A percentile compares a stretch with the other conserved stretches of the same genome.
phyloP scores from a whole-genome alignment of 495 filamentous ascomycete genomes.

The Massariosphaeria phaeospora region DNA sequence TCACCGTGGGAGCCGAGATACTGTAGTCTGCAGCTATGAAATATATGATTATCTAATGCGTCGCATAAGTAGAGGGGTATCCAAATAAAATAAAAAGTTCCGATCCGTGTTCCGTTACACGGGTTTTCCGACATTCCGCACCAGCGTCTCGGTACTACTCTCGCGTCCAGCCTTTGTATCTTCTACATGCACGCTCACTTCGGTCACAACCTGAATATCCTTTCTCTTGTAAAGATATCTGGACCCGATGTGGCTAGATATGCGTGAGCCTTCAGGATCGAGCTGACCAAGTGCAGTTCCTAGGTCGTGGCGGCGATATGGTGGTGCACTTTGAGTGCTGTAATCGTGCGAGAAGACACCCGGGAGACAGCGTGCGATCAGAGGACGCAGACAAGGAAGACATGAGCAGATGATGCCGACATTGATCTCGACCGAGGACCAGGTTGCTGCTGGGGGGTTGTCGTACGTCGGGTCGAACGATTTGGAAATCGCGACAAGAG shows the following conservation, averaged over 20 bases:
- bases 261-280: slow-evolving; percentile 1
- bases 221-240: neutral
- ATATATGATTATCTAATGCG: too few species aligned
- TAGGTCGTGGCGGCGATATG: slow-evolving; percentile 6
- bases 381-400: slow-evolving; percentile 34
- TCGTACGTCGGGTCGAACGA: slow-evolving; percentile 35
- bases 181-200: slow-evolving; percentile 10
- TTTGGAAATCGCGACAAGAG: slow-evolving; percentile 34
- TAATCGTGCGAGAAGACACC: slow-evolving; percentile 10
- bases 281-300: neutral
- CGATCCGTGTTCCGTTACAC: too few species aligned
- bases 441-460: slow-evolving; percentile 35
- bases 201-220: slow-evolving; percentile 14
- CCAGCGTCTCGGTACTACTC: slow-evolving; percentile 1
- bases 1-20: too few species aligned
- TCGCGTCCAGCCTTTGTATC: slow-evolving; percentile 1
- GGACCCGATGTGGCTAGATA: slow-evolving; percentile 6
- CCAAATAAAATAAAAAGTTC: too few species aligned
- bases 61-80: too few species aligned
- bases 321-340: neutral
- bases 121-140: neutral
- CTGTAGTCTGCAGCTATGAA: too few species aligned
- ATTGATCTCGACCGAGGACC: slow-evolving; percentile 34
- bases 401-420: slow-evolving; percentile 39
- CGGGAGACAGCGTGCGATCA: slow-evolving; percentile 31